Base-by-base conservation (phyloP, 164 flowering plant species). In the Stephania yunnanensis region DNA sequence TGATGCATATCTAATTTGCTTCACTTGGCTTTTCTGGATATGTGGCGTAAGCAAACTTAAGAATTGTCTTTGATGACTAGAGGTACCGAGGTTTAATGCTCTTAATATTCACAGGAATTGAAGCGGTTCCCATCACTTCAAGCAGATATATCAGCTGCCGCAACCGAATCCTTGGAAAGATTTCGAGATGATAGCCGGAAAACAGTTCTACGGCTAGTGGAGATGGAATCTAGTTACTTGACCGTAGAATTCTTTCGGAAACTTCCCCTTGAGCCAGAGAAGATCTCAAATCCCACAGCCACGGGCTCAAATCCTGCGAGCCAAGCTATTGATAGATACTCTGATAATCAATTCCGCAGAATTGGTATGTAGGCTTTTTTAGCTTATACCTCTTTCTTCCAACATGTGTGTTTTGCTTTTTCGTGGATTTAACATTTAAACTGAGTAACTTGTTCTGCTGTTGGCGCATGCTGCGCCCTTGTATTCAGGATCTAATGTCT, bases 201-300 rank as follows among this genome's bases (percentile, higher is more conserved):
- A 85, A 88, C 98, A 72, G 91, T 92, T 81, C 13, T 78, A 65
- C 81, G 98, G 76, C 81, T 94, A 71, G 98, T 92, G 30, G 98
- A 95, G 68, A 91, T 92, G 98, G 97, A 95, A 69, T 92, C 98
- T 65, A 86, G 88, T 80, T 95, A 92, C 78, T 84, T 91, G 52
- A 95, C 98, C 12, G 97, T 95, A 25, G 98, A 95, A 50, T 95
- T 95, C 72, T 95, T 92, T 84, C 77, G 97, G 73, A 95, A 91
- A 83, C 86, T 90, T 58, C 90, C 89, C 29, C 66, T 80, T 19
- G 97, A 91, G 73, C 85, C 87, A n/a, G 98, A 95, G 80, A 85
- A 83, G 48, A 81, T 85, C 19, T 53, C 83, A 58, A 85, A 83
- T 69, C 78, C 85, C 45, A 15, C 86, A 25, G 86, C 42, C 42